Evolutionary conservation across 139 green algal genomes (phyloP), one percentile per base, ranked within the genome.

Genomic region (Chlamydomonas sphaeroides): DNA sequence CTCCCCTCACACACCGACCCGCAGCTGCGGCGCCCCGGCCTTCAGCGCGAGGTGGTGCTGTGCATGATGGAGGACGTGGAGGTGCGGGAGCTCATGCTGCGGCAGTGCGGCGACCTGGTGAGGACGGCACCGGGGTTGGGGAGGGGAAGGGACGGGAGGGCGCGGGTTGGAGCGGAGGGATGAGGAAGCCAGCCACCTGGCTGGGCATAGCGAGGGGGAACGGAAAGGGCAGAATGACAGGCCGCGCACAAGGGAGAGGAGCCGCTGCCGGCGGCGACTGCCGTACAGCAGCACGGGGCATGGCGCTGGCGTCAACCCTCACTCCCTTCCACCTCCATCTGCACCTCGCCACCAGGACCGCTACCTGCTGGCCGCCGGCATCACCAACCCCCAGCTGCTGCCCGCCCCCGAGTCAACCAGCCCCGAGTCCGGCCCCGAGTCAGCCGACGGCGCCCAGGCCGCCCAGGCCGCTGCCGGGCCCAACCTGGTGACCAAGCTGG

Each of bases 41-140:
- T 86, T 45, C 81, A 86, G 81, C 57, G 65, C 26, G 81, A 86
- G 72, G 81, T 86, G 51, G 71, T 86, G 56, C 33, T 36, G 38
- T 77, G 63, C 81, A 86, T 86, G 81, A 26, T 86, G 49, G 81
- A 86, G 62, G 81, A 86, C 70, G 45, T 39, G 45, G 71, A 86
- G 81, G 81, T 86, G 28, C 65, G 72, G 1, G 51, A 86, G 33
- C 72, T 86, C 62, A 86, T 86, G 81, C 39, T 86, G 81, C 15
- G 49, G 20, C 72, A 76, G 72, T 75, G 62, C 81, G 8, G 25
- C 39, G 45, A 80, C 42, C 81, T 84, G 77, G 77, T 84, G 49
- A 33, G 77, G 5, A 23, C 23, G 66, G 25, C 38, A 33, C 35
- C 38, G 11, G 8, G 63, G 28, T 15, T 66, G 59, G 20, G 63